Base-by-base conservation (phyloP, 768 basidiomycete species). In the Leccinum incarnatum region DNA sequence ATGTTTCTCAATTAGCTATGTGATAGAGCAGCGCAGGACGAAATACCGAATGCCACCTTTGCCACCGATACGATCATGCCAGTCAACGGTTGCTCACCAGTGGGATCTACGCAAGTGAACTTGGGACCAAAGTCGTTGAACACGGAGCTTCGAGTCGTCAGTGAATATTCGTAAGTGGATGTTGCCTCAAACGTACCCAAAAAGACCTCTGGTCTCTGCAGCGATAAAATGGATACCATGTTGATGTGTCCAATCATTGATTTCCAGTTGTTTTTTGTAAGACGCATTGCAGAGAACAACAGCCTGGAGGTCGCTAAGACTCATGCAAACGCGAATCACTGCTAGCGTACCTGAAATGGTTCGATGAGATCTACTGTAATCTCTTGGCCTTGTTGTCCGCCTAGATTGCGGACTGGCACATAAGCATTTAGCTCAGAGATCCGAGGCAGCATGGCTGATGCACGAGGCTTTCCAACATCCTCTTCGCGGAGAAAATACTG, bases 1-100 rank as follows among this genome's bases (percentile, higher is more conserved):
- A 57, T 11, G 14, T 21, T 25, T 57, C 32, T 21, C 47, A 15
- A 19, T 55, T 53, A 56, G 46, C 8, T 51, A 51, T 59, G 17
- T 9, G 12, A 42, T 29, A 12, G 15, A 23, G 11, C 36, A 30
- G 5, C 30, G 6, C 15, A 12, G 14, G 25, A n/a, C 52, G 53
- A 45, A 51, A 50, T 19, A 60, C 68, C 12, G 19, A 42, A 56
- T 27, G 17, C 51, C 53, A 91, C 95, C 79, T 92, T 90, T 55
- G 85, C 87, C n/a, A 98, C 85, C 54, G 92, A 90, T 10, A 95
- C 95, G 56, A 98, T 89, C 94, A 99, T 98, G 19, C 97, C 97
- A 2, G 85, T 81, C 57, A 98, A 78, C 3, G 95, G 89, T 63
- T 93, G 88, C 75, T 98, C 97, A 17, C 97, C 97, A n/a, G 92